Base-by-base conservation (phyloP, 2,329 filamentous ascomycete species). In the Sarocladium kiliense region DNA sequence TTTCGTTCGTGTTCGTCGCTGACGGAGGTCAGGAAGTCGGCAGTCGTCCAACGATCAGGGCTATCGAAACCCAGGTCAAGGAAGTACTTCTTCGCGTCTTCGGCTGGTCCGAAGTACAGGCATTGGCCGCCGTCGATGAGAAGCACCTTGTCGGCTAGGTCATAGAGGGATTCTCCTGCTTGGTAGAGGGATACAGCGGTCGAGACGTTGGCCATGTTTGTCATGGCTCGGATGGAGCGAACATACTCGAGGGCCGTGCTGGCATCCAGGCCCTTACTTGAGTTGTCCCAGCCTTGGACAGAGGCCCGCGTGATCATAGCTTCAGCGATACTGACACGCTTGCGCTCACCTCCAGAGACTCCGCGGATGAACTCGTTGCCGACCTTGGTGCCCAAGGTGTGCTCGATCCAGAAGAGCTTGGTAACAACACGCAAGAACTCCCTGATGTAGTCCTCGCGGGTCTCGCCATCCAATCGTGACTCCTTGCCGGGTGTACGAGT, bases 1-100 rank as follows among this genome's bases (percentile, higher is more conserved):
- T 80, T 77, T 34, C 90, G 80, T 63, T 91, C 88, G 10, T 79
- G 81, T 1, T 86, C 81, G 65, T 93, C 89, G 7, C 84, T 90
- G 63, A 92, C 85, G 2, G 86, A 89, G 0, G 88, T 92, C 32
- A 92, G 71, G 68, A 92, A 93, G 66, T 93, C 89, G 18, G 74
- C 84, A 0, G 85, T 86, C 0, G 87, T 91, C 78, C 86, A 83
- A 14, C 88, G 79, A 21, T 83, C 78, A 0, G 88, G 87, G 63
- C 87, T 89, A 16, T 82, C 75, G 61, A 91, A 92, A 0, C 89
- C 89, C 34, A 91, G 74, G n/a, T 80, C 72, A 49, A 84, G 69
- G 59, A 92, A 91, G 65, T 88, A 92, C 26, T 76, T 68, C 64
- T 82, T 87, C 1, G 88, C 88, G 1, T 80, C 72, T 3, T 80